phyloP scores from a whole-genome alignment of 2,329 filamentous ascomycete species.

The Aspergillus aculeatus region DNA sequence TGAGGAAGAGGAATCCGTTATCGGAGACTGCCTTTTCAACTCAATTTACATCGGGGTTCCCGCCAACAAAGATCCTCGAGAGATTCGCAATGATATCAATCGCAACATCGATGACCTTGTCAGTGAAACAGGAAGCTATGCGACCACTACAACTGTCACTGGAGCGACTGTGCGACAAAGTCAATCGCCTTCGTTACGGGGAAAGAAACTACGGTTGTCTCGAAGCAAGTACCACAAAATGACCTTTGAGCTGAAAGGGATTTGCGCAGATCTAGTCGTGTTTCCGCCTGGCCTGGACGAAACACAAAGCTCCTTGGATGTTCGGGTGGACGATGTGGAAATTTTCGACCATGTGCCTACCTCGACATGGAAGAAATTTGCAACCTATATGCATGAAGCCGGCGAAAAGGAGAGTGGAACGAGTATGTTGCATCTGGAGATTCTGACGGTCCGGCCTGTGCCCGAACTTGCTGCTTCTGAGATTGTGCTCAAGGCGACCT shows the following conservation, averaged over 20 bases:
- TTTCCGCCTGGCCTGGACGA: constrained; percentile 76
- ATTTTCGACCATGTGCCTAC: constrained; percentile 92
- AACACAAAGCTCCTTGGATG: constrained; percentile 81
- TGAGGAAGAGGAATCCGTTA: constrained; percentile 76
- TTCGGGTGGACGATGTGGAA: constrained; percentile 78
- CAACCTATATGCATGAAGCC: constrained; percentile 85
- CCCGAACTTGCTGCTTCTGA: constrained; percentile 83
- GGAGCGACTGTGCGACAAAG: constrained; percentile 38
- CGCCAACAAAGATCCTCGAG: constrained; percentile 77
- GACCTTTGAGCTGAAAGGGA: constrained; percentile 83
- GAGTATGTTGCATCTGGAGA: constrained; percentile 85
- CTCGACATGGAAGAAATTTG: constrained; percentile 98
- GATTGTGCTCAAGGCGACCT: constrained; percentile 72
- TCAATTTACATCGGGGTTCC: constrained; percentile 97
- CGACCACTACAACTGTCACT: constrained; percentile 64
- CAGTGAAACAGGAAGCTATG: constrained; percentile 87
- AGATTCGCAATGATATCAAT: constrained; percentile 81
- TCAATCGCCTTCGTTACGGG: constrained; percentile 37
- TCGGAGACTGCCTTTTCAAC: constrained; percentile 96
- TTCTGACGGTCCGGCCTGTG: constrained; percentile 84
- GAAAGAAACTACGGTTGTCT: constrained; percentile 68
- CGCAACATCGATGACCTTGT: constrained; percentile 79
- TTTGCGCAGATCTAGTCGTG: constrained; percentile 76
- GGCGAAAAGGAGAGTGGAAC: constrained; percentile 82
- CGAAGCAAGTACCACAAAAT: constrained; percentile 93